A percentile compares a stretch with the other conserved stretches of the same genome.
Evolutionary conservation across 2,329 filamentous ascomycete genomes (phyloP).

Genomic region (Scedosporium aurantiacum): DNA sequence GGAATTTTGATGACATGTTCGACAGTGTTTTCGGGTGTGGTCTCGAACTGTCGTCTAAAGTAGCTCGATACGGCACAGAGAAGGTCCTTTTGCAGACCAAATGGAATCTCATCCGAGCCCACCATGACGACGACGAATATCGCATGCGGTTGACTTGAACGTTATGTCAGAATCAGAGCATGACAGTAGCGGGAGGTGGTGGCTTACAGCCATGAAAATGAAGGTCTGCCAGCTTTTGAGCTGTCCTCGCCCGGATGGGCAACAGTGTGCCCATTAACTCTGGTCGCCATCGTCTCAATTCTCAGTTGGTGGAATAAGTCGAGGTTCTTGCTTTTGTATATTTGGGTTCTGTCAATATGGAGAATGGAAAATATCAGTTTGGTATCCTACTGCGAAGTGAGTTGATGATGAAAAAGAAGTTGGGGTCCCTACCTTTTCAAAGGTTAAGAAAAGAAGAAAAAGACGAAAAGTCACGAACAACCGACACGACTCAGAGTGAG

Average conservation of each 20-base stretch:
- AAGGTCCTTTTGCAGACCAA: constrained; percentile 49
- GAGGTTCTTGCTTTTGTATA: no score
- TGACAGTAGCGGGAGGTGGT: not conserved
- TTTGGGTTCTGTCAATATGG: no score
- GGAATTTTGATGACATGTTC: constrained; percentile 41
- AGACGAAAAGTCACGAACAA: no score
- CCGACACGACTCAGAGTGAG: no score
- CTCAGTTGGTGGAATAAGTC: not conserved
- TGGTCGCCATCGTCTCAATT: constrained; percentile 23
- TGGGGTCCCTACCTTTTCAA: no score
- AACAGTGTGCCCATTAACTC: not conserved
- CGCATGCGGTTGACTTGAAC: constrained; percentile 39
- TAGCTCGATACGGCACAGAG: constrained; percentile 39
- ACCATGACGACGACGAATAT: constrained; percentile 44
- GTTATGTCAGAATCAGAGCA: constrained; percentile 7
- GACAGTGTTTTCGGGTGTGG: constrained; percentile 24
- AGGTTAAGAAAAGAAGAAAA: no score
- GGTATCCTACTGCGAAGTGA: no score
- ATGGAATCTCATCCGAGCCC: constrained; percentile 39
- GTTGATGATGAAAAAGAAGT: no score
- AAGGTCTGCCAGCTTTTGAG: not conserved
- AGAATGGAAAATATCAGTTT: no score
- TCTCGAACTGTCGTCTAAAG: constrained; percentile 35
- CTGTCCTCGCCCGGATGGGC: not conserved
- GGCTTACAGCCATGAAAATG: constrained; percentile 13